Evolutionary conservation across 805 yeast genomes (phyloP).

Genomic region (Geotrichum ghanense): DNA sequence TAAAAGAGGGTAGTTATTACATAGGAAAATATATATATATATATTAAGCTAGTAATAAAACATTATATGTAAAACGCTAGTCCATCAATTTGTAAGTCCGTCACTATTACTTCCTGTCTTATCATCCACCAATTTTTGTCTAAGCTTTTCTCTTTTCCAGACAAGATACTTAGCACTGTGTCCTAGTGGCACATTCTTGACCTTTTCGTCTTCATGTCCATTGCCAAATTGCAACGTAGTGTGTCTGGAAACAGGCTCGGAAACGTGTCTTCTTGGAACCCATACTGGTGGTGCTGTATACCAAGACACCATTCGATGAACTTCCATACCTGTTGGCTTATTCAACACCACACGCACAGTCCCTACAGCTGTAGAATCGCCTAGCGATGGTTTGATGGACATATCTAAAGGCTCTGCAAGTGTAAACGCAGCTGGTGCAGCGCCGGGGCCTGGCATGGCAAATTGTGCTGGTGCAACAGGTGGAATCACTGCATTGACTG

Average conservation of each 20-base stretch:
- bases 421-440: constrained; percentile 25
- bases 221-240: constrained; percentile 16
- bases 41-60: too few relatives aligned
- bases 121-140: background rate
- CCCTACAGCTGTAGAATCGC: constrained; percentile 13
- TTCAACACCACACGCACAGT: constrained; percentile 8
- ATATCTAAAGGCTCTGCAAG: constrained; percentile 20
- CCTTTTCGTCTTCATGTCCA: constrained; percentile 18
- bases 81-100: too few relatives aligned
- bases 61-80: too few relatives aligned
- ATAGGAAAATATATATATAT: too few relatives aligned
- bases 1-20: too few relatives aligned
- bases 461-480: constrained; percentile 10
- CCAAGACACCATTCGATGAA: constrained; percentile 12
- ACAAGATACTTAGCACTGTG: constrained; percentile 69
- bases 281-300: constrained; percentile 19
- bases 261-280: constrained; percentile 12
- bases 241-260: constrained; percentile 16
- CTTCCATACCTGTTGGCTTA: constrained; percentile 11
- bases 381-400: constrained; percentile 9
- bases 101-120: too few relatives aligned
- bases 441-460: constrained; percentile 18
- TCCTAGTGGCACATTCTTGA: constrained; percentile 31
- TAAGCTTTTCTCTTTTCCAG: constrained; percentile 29
- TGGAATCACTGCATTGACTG: constrained; percentile 4